Evolutionary conservation across 208 protist genomes (phyloP), one percentile per base, ranked within the genome.

Genomic region (Leishmania braziliensis): DNA sequence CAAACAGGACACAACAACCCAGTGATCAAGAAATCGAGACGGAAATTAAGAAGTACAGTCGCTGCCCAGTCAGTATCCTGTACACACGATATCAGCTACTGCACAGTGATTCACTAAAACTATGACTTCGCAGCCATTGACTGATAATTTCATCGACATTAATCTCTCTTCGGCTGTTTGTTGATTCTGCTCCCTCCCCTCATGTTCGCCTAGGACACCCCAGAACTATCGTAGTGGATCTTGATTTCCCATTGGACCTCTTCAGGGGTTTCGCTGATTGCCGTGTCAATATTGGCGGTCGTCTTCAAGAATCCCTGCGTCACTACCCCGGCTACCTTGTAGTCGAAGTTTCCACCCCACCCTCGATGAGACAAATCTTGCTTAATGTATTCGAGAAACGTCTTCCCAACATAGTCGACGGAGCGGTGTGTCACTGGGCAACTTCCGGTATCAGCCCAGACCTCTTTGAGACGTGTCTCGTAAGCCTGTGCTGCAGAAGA

Each of bases 261-360:
- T 18, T 89, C 84, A n/a, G 89, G 79, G 20, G 73, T 43, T 10
- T 93, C 89, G 53, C 82, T 84, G 66, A 80, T 80, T 5, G 81
- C 81, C 5, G 88, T 82, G 66, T 95, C 89, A 18, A 97, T 79
- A 26, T 79, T 91, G 12, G 90, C 94, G 71, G 78, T 95, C 3
- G 88, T 89, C 72, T 93, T 93, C 33, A 97, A 46, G 78, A 93
- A 96, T 4, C 94, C 94, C 78, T 95, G 90, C 53, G 90, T 89
- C 8, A 83, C 78, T 0, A 95, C 89, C 3, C 94, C 94, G 33
- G 90, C 90, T 14, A 97, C 92, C 73, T 90, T 91, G 82, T 97
- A 97, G 74, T 96, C 90, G 76, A 97, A 97, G 60, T 93, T 94
- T 33, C 94, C 94, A 18, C 91, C 90, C 94, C 94, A 97, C 39